A percentile compares a stretch with the other conserved stretches of the same genome.
Conservation (phyloP, 345 rosid species). For the Arabis hirsuta region DNA sequence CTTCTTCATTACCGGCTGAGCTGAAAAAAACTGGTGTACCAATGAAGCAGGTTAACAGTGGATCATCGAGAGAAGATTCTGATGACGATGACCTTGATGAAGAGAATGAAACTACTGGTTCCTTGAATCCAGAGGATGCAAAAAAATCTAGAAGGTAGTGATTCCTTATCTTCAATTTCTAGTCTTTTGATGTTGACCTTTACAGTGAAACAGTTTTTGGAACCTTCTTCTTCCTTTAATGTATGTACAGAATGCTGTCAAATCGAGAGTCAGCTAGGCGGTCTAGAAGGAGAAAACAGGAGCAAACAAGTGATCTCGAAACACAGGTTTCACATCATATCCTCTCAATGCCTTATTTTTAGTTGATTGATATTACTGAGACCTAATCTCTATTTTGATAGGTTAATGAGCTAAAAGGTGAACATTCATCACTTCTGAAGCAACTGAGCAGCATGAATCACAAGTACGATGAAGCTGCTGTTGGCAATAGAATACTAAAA, state of each 20-base stretch:
- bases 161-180: neutral
- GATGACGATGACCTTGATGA: slow-evolving; percentile 90
- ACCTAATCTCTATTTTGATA: slow-evolving; percentile 31
- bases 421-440: slow-evolving; percentile 68
- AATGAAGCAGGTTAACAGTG: slow-evolving; percentile 79
- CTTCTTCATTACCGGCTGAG: slow-evolving; percentile 49
- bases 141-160: slow-evolving; percentile 77
- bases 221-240: slow-evolving; percentile 6
- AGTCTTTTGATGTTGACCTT: slow-evolving; percentile 10
- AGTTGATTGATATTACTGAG: neutral
- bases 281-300: slow-evolving; percentile 92
- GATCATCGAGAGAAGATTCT: slow-evolving; percentile 91
- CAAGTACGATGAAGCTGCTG: slow-evolving; percentile 76
- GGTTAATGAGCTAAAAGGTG: slow-evolving; percentile 86
- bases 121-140: slow-evolving; percentile 58
- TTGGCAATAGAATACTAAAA: slow-evolving; percentile 88
- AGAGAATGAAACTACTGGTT: slow-evolving; percentile 74
- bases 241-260: slow-evolving; percentile 79
- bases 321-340: slow-evolving; percentile 64
- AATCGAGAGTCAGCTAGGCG: slow-evolving; percentile 99
- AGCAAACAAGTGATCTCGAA: slow-evolving; percentile 84
- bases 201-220: neutral
- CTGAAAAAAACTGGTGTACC: slow-evolving; percentile 51
- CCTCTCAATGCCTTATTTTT: slow-evolving; percentile 1
- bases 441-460: slow-evolving; percentile 73